A percentile compares a stretch with the other conserved stretches of the same genome.
These are phyloP conservation scores for Metarhizium album DNA, from an alignment of 2,329 filamentous ascomycete species.

Conservation along the genomic window DNA sequence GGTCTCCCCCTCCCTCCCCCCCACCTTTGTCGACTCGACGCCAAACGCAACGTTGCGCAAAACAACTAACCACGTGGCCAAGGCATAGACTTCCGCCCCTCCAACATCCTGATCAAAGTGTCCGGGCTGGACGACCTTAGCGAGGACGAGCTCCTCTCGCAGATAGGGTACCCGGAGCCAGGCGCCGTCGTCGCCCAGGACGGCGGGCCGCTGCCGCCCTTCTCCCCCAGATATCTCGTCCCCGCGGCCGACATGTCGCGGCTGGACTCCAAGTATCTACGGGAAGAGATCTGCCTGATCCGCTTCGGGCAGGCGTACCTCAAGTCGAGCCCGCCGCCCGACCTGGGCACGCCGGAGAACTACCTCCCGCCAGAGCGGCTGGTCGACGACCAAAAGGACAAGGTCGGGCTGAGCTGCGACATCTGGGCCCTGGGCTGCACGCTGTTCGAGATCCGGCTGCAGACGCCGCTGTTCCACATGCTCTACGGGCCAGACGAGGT, in stretches of 20 bases:
- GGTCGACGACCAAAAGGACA: constrained; percentile 8
- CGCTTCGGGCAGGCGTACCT: constrained; percentile 15
- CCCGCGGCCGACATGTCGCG: constrained; percentile 6
- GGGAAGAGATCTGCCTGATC: constrained; percentile 13
- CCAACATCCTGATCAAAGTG: constrained; percentile 17
- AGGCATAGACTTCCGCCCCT: constrained; percentile 14
- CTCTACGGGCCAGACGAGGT: constrained; percentile 19
- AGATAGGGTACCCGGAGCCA: constrained; percentile 9
- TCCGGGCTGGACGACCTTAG: constrained; percentile 12
- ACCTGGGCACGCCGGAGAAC: constrained; percentile 16
- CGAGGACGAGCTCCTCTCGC: constrained; percentile 12
- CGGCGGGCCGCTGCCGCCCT: constrained; percentile 6
- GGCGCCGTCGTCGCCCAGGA: constrained; percentile 5
- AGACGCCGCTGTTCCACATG: constrained; percentile 18
- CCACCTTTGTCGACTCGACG: too few species aligned
- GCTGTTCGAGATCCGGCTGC: constrained; percentile 21
- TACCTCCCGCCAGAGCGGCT: constrained; percentile 19
- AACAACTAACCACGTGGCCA: constrained; percentile 1
- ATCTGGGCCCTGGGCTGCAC: constrained; percentile 25
- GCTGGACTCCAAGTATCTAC: constrained; percentile 2
- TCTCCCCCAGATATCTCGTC: constrained; percentile 15
- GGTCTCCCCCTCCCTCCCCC: too few species aligned
- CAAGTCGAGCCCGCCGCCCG: constrained; percentile 8
- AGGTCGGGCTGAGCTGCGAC: constrained; percentile 14
- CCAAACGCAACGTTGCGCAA: too few species aligned